Evolutionary conservation across 2,329 filamentous ascomycete species (phyloP).

Genomic region (Colletotrichum lini): DNA sequence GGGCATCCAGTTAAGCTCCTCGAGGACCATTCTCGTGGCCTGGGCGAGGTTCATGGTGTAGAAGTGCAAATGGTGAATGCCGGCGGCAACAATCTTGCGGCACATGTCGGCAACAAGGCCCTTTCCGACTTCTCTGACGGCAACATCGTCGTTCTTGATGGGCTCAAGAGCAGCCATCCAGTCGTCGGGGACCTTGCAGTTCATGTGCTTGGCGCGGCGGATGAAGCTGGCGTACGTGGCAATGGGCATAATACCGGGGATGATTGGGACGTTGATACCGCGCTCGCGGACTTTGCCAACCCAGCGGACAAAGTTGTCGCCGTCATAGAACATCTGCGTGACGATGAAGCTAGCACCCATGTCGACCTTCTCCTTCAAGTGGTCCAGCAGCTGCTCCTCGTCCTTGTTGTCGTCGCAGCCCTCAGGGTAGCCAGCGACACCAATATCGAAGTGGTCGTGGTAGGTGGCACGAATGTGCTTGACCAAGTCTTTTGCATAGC

Average conservation of each 20-base stretch:
- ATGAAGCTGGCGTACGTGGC: constrained; percentile 95
- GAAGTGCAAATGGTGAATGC: constrained; percentile 93
- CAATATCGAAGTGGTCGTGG: constrained; percentile 88
- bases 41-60: constrained; percentile 99
- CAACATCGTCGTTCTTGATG: constrained; percentile 96
- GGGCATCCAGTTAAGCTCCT: constrained; percentile 88
- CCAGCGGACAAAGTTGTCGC: constrained; percentile 94
- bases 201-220: constrained; percentile 90
- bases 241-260: constrained; percentile 90
- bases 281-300: constrained; percentile 86
- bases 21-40: constrained; percentile 92
- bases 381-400: constrained; percentile 86
- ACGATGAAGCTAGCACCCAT: constrained; percentile 94
- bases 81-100: constrained; percentile 84
- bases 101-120: constrained; percentile 91
- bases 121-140: constrained; percentile 91
- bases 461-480: constrained; percentile 85
- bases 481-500: constrained; percentile 92
- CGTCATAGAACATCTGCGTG: constrained; percentile 99
- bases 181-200: constrained; percentile 83
- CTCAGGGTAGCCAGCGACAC: constrained; percentile 96
- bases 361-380: constrained; percentile 95
- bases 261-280: constrained; percentile 87
- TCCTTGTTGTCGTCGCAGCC: constrained; percentile 94
- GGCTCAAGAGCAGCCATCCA: constrained; percentile 90